Evolutionary conservation across 257 asterid genomes (phyloP).

Genomic region (Nyctanthes arbortristis): DNA sequence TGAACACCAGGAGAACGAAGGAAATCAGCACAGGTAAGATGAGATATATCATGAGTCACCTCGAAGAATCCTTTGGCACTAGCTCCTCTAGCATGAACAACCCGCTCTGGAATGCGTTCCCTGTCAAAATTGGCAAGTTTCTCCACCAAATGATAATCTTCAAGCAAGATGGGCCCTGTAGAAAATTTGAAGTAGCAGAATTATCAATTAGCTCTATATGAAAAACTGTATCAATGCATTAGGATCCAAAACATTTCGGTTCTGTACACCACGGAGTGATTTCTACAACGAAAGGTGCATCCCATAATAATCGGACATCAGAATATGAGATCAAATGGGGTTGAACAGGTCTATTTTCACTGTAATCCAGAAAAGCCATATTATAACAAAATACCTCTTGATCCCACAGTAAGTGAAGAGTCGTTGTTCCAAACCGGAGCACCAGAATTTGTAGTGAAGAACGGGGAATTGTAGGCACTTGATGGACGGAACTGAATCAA

Average conservation of each 20-base stretch:
- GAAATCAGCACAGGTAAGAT: slow-evolving; percentile 93
- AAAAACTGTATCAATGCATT: not conserved
- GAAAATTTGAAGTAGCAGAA: slow-evolving; percentile 11
- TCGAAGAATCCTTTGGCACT: slow-evolving; percentile 98
- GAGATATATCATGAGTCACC: slow-evolving; percentile 87
- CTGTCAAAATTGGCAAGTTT: slow-evolving; percentile 87
- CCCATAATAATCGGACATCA: not conserved
- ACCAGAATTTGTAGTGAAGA: slow-evolving; percentile 81
- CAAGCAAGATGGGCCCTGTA: slow-evolving; percentile 85
- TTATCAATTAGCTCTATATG: not conserved
- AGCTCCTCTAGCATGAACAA: slow-evolving; percentile 96
- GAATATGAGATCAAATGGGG: not conserved
- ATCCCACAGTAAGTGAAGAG: slow-evolving; percentile 84
- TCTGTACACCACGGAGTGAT: no score
- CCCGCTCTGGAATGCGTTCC: slow-evolving; percentile 94
- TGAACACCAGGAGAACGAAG: slow-evolving; percentile 98
- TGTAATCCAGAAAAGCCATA: not conserved
- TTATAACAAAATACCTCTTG: slow-evolving; percentile 71
- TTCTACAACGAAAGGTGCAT: not conserved
- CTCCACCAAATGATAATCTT: slow-evolving; percentile 93
- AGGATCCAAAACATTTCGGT: not conserved
- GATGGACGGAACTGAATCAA: slow-evolving; percentile 81
- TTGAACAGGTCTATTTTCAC: not conserved
- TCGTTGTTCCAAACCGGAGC: slow-evolving; percentile 90
- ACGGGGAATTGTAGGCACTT: slow-evolving; percentile 74